Conservation (phyloP, 495 filamentous ascomycete species). For the Hypomontagnella monticulosa region DNA sequence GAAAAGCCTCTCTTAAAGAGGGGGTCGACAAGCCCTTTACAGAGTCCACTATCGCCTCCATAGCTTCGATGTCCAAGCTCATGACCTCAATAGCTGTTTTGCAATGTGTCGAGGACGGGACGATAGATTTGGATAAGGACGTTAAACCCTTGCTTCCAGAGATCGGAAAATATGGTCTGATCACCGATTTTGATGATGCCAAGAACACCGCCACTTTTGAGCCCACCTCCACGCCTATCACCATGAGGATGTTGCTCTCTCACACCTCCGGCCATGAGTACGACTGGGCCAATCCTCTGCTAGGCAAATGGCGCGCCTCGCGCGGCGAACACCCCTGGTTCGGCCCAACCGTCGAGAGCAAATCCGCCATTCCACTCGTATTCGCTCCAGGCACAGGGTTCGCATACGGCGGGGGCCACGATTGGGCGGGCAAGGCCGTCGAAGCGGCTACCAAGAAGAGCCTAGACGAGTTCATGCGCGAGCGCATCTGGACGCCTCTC, state of each 20-base stretch:
- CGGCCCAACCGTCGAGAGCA: constrained; percentile 36
- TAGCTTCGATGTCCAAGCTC: constrained; percentile 66
- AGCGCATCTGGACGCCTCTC: constrained; percentile 35
- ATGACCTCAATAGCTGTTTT: constrained; percentile 58
- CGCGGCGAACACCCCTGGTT: constrained; percentile 21
- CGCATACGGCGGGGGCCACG: constrained; percentile 57
- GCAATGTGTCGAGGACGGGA: constrained; percentile 60
- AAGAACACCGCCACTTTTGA: constrained; percentile 42
- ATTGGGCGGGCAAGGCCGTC: constrained; percentile 62
- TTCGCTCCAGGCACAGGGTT: constrained; percentile 60
- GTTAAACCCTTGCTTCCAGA: constrained; percentile 54
- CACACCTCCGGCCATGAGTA: constrained; percentile 62
- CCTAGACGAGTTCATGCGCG: constrained; percentile 38
- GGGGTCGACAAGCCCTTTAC: constrained; percentile 42
- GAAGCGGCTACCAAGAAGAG: constrained; percentile 47
- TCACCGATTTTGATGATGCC: constrained; percentile 52
- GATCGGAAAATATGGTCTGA: constrained; percentile 49
- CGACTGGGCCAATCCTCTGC: constrained; percentile 48
- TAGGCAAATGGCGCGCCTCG: constrained; percentile 50
- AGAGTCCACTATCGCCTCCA: constrained; percentile 61
- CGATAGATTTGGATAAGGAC: constrained; percentile 54
- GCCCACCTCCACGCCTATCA: constrained; percentile 47
- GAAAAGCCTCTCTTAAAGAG: constrained; percentile 22
- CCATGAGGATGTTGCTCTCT: constrained; percentile 57
- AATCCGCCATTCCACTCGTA: constrained; percentile 51